phyloP scores from a whole-genome alignment of 2,329 filamentous ascomycete species.

The Botrytis cinerea region DNA sequence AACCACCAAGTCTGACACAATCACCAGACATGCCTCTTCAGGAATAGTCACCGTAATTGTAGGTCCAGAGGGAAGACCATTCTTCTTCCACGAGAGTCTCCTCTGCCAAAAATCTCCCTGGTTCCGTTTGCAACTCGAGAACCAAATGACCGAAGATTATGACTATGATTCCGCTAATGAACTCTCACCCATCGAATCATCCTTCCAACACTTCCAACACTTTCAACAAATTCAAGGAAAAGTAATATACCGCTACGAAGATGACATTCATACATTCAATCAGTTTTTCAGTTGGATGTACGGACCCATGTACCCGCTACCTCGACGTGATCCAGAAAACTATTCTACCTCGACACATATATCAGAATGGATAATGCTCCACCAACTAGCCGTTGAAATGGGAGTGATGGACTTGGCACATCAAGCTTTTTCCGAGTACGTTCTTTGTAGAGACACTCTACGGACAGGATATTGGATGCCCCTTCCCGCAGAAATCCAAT shows the following conservation, averaged over 20 bases:
- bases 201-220: neutral
- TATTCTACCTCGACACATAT: neutral
- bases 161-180: neutral
- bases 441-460: neutral
- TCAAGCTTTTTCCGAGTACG: constrained; percentile 1
- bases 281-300: constrained; percentile 16
- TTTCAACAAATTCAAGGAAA: neutral
- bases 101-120: constrained; percentile 9
- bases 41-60: neutral
- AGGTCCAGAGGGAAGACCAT: neutral
- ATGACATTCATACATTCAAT: constrained; percentile 15
- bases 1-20: neutral
- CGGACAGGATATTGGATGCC: constrained; percentile 12
- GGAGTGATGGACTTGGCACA: constrained; percentile 8
- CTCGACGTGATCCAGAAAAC: neutral
- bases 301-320: neutral
- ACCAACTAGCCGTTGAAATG: neutral
- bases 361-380: constrained; percentile 15
- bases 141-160: neutral
- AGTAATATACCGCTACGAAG: neutral
- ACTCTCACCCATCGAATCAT: neutral
- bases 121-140: neutral
- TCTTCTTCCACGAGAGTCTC: constrained; percentile 11
- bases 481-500: neutral
- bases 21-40: neutral